Base-by-base conservation (phyloP, 2,329 filamentous ascomycete genomes). In the Colletotrichum sp. region DNA sequence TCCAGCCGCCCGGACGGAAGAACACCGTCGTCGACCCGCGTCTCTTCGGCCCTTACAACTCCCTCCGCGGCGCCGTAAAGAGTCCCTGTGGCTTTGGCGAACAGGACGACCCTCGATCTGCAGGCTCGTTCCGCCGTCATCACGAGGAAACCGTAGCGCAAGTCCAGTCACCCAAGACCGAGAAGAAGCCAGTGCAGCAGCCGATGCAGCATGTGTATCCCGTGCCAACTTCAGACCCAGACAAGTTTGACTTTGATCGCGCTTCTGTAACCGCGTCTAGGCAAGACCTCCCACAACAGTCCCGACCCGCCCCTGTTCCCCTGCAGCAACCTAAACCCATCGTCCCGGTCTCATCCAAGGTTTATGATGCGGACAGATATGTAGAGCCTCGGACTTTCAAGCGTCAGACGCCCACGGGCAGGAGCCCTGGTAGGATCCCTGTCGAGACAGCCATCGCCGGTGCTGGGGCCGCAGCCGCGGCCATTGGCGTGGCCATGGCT, bases 251-350 rank as follows among this genome's bases (percentile, higher is more conserved):
- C 77, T 90, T 88, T 65, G 85, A 84, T 30, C 87, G 88, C 36
- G 87, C 85, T 27, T 90, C 91, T 48, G 81, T 87, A n/a, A 82
- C 87, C 16, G 87, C 87, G 18, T 83, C 83, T 64, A 83, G 82
- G 48, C 83, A 85, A 70, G 84, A 87, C 58, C 80, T 86, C 9
- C 81, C 87, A 4, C 82, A 85, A 27, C 85, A 83, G 22, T 81
- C 84, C 18, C 88, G 91, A 56, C 90, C 93, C 7, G 91, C 87
- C 8, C 88, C 91, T 0, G 89, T 95, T 36, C 92, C 93, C 13
- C 88, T 98, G n/a, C 94, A 97, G 82, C 95, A 98, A 79, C 96
- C 96, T 4, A 93, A 96, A 79, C 96, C 96, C 3, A 90, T 95
- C 74, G 88, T 90, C 4, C 95, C 94, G 0, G 92, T 97, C 4